These are phyloP conservation scores for Alliaria petiolata DNA, from an alignment of 345 rosid genomes.

Conservation along the genomic window DNA sequence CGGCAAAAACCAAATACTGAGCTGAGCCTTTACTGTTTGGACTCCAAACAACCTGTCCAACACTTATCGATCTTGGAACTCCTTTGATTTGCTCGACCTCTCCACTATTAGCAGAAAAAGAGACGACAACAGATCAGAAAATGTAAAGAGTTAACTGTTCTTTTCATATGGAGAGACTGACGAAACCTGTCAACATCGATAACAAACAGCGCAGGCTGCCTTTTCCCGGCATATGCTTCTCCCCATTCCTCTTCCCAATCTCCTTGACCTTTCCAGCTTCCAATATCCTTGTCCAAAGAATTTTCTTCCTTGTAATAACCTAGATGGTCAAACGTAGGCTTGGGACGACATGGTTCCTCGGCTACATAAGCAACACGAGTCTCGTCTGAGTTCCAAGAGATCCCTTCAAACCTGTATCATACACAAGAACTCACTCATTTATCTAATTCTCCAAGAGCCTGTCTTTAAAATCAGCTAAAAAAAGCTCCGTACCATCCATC, in stretches of 20 bases:
- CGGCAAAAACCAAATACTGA: conserved; percentile 76
- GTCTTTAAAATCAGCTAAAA: not conserved
- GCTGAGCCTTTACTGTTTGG: conserved; percentile 42
- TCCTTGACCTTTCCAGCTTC: conserved; percentile 93
- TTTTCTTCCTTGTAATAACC: conserved; percentile 53
- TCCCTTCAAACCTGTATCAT: conserved; percentile 79
- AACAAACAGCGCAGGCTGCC: conserved; percentile 72
- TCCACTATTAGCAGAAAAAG: conserved; percentile 47
- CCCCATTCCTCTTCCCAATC: conserved; percentile 99
- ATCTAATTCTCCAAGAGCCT: not conserved
- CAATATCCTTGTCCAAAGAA: conserved; percentile 50
- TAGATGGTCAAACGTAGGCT: conserved; percentile 55
- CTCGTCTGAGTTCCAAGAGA: conserved; percentile 91
- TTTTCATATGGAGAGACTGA: not conserved
- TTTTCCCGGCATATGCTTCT: conserved; percentile 87
- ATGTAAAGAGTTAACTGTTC: not conserved
- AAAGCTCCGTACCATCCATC: conserved; percentile 71
- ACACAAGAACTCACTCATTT: conserved; percentile 8
- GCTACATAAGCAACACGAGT: conserved; percentile 76
- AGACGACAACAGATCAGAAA: not conserved
- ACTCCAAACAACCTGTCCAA: conserved; percentile 96
- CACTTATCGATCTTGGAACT: conserved; percentile 63
- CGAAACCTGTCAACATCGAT: conserved; percentile 56
- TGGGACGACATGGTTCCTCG: conserved; percentile 58
- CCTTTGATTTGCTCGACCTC: conserved; percentile 63